Evolutionary conservation across 345 rosid genomes (phyloP).

Genomic region (Camelina hispida): DNA sequence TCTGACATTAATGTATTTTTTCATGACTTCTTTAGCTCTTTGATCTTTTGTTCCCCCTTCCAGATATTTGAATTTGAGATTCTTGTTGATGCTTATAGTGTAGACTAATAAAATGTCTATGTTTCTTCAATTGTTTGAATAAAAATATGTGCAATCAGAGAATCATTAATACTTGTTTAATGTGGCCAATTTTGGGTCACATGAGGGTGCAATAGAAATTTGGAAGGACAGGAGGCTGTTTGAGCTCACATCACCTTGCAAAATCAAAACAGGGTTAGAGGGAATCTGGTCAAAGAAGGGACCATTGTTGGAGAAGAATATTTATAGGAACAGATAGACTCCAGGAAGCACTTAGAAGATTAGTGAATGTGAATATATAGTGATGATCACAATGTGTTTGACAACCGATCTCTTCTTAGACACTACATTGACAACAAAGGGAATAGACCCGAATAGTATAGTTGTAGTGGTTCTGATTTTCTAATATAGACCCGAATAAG

Average conservation of each 20-base stretch:
- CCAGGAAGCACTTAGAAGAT: not conserved
- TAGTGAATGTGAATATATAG: not conserved
- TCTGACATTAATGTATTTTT: conserved; percentile 6
- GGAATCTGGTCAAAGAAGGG: conserved; percentile 8
- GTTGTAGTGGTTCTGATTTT: not conserved
- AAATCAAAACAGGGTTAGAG: not conserved
- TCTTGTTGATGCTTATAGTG: not conserved
- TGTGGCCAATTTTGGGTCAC: conserved; percentile 5
- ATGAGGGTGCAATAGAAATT: not conserved
- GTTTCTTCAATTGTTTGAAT: not conserved
- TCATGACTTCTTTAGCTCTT: not conserved
- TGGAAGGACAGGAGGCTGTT: not conserved
- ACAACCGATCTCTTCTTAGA: conserved; percentile 1
- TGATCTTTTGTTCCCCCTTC: conserved; percentile 14
- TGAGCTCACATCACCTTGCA: not conserved
- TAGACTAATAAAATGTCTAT: not conserved
- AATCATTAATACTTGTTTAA: not conserved
- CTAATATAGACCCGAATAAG: not conserved
- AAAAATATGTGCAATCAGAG: not conserved
- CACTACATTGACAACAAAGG: conserved; percentile 6
- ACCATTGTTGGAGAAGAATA: conserved; percentile 7
- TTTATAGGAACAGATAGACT: not conserved
- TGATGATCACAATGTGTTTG: not conserved
- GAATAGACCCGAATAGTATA: no score
- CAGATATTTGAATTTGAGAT: not conserved